Percentiles rank a stretch among this genome's conserved stretches.
Evolutionary conservation across 495 filamentous ascomycete species (phyloP).

Genomic region (Penicillium daleae): DNA sequence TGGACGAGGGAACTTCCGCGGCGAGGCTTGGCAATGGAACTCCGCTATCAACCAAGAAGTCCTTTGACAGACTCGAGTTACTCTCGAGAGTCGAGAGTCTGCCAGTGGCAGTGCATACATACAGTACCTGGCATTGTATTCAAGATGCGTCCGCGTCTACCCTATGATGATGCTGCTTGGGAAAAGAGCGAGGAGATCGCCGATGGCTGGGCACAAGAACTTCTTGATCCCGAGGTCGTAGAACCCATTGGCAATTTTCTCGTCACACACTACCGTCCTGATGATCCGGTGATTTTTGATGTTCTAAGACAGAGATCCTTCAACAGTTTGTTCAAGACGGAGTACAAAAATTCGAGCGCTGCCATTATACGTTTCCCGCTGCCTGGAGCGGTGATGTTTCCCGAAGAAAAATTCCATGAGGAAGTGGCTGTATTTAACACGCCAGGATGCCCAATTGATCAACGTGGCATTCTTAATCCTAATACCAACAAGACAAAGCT

Average conservation of each 20-base stretch:
- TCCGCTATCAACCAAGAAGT: not conserved
- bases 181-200: not conserved
- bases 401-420: slow-evolving; percentile 41
- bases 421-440: slow-evolving; percentile 38
- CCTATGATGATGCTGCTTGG: not conserved
- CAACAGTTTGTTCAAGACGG: not conserved
- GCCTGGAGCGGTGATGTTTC: slow-evolving; percentile 22
- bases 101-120: too few relatives aligned
- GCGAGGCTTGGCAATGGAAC: not conserved
- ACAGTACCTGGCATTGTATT: too few relatives aligned
- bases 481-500: slow-evolving; percentile 14
- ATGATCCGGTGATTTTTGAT: not conserved
- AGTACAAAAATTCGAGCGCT: not conserved
- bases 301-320: not conserved
- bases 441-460: slow-evolving; percentile 5
- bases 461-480: slow-evolving; percentile 8
- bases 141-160: too few relatives aligned
- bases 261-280: not conserved
- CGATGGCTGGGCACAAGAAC: not conserved
- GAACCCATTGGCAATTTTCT: not conserved
- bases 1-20: too few relatives aligned
- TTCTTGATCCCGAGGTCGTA: not conserved
- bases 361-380: not conserved
- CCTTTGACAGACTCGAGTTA: too few relatives aligned
- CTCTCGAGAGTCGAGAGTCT: too few relatives aligned